phyloP scores from a whole-genome alignment of 164 flowering plant species.

The Cinnamomum micranthum region DNA sequence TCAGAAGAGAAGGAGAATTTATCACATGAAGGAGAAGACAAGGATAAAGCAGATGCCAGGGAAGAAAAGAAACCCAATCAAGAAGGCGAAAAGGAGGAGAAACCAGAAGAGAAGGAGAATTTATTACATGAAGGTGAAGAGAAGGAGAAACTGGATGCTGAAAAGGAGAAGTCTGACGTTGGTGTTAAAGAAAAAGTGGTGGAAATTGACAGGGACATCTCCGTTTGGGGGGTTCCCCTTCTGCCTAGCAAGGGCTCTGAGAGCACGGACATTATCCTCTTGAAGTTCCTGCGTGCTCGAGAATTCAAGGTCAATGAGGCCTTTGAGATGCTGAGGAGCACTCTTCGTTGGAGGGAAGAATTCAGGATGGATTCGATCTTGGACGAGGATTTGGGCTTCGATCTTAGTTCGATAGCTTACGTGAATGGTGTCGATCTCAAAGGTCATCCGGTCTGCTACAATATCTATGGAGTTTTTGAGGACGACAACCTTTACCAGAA shows the following conservation, averaged over 20 bases:
- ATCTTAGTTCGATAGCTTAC: conserved; percentile 26
- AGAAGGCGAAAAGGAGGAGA: conserved; percentile 3
- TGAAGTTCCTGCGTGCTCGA: conserved; percentile 74
- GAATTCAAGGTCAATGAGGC: conserved; percentile 70
- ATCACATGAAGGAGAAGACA: too few relatives aligned
- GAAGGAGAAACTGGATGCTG: conserved; percentile 5
- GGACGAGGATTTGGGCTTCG: conserved; percentile 36
- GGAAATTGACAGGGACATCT: conserved; percentile 28
- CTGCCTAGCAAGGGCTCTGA: conserved; percentile 51
- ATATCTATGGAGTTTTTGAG: conserved; percentile 44
- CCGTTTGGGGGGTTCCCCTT: conserved; percentile 74
- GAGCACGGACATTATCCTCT: conserved; percentile 45
- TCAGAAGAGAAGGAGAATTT: too few relatives aligned
- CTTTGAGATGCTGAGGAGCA: conserved; percentile 60
- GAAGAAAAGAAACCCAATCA: conserved; percentile 3
- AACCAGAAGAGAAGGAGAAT: not conserved
- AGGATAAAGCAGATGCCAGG: too few relatives aligned
- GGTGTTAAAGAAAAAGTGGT: conserved; percentile 8
- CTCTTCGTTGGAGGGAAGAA: conserved; percentile 65
- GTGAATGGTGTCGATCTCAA: conserved; percentile 46
- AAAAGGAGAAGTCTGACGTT: conserved; percentile 3
- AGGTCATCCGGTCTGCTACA: conserved; percentile 64
- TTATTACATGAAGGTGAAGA: not conserved
- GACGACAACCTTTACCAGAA: conserved; percentile 41
- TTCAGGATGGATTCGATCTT: conserved; percentile 41